Evolutionary conservation across 768 basidiomycete genomes (phyloP).

Genomic region (Heimioporus sp.): DNA sequence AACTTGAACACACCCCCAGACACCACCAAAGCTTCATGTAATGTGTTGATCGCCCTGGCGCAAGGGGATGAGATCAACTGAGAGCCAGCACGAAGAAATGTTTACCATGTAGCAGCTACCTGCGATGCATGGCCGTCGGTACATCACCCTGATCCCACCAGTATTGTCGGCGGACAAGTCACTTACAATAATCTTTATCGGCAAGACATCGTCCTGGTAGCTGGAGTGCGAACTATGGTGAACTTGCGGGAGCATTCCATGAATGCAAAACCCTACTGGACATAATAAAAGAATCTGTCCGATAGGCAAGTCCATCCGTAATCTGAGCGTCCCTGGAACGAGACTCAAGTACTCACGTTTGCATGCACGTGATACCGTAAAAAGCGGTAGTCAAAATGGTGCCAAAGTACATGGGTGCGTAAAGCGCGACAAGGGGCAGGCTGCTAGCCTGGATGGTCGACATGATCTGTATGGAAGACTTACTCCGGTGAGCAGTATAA

Average conservation of each 20-base stretch:
- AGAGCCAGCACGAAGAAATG: no score
- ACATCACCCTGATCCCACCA: neutral
- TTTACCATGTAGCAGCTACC: neutral
- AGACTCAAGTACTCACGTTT: neutral
- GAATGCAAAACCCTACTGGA: neutral
- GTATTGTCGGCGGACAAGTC: no score
- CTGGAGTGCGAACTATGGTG: neutral
- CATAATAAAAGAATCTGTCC: neutral
- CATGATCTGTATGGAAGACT: neutral
- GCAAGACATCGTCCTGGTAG: neutral
- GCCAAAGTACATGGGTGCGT: neutral
- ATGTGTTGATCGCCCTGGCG: no score
- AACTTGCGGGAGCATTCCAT: neutral
- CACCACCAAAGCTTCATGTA: no score
- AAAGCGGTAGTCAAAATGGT: neutral
- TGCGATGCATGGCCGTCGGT: neutral
- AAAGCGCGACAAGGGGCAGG: neutral
- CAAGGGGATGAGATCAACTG: no score
- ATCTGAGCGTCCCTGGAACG: no score
- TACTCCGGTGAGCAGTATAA: no score
- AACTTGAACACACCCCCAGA: no score
- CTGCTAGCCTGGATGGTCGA: neutral
- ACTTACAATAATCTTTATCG: neutral
- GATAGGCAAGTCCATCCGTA: neutral
- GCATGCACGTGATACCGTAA: neutral